These are phyloP conservation scores for Suhomyces emberorum DNA, from an alignment of 805 yeast genomes.

Conservation along the genomic window DNA sequence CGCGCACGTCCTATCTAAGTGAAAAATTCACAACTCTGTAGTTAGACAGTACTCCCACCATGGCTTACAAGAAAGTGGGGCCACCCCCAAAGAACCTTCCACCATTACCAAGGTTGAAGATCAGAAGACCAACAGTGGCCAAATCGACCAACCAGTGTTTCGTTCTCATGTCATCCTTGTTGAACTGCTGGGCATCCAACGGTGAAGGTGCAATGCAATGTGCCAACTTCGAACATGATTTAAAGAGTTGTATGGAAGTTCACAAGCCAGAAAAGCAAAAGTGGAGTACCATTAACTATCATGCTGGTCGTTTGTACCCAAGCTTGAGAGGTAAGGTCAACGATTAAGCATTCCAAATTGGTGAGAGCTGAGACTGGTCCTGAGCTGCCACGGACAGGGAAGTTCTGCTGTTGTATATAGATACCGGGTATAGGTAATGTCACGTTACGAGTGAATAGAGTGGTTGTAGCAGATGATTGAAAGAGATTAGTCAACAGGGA, in stretches of 20 bases:
- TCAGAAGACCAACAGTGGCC: conserved; percentile 58
- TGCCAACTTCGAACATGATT: conserved; percentile 58
- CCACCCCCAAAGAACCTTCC: conserved; percentile 49
- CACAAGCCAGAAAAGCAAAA: conserved; percentile 38
- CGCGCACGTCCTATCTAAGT: no score
- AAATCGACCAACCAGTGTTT: conserved; percentile 68
- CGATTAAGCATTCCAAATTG: no score
- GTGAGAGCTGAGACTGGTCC: no score
- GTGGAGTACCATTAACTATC: conserved; percentile 50
- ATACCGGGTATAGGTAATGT: no score
- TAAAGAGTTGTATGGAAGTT: conserved; percentile 70
- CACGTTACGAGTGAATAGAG: no score
- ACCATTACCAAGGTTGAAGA: conserved; percentile 69
- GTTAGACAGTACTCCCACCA: conserved; percentile 11
- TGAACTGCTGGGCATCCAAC: conserved; percentile 96
- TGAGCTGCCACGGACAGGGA: no score
- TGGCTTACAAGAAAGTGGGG: conserved; percentile 44
- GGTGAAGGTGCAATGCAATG: conserved; percentile 78
- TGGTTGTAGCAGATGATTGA: no score
- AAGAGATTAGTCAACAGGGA: no score
- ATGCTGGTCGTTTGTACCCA: conserved; percentile 54
- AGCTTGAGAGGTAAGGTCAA: conserved; percentile 47
- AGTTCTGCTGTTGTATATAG: no score
- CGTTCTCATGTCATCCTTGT: conserved; percentile 76
- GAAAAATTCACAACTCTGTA: background rate